Base-by-base conservation (phyloP, 768 basidiomycete species). In the Leccinum incarnatum region DNA sequence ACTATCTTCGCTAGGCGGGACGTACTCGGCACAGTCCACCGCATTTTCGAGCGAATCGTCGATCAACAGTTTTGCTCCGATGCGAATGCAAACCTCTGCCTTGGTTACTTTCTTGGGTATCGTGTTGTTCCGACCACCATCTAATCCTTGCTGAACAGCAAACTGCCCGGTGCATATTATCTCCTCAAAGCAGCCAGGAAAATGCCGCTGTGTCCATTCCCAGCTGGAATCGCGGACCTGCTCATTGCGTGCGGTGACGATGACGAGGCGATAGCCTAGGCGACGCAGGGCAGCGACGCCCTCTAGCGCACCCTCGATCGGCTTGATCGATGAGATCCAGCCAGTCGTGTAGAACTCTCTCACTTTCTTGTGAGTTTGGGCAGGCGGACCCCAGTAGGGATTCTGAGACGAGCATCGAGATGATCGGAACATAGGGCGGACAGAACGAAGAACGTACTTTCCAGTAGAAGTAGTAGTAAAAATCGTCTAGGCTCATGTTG, bases 11-110 rank as follows among this genome's bases (percentile, higher is more conserved):
- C 45, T 59, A n/a, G 53, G 53, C 23, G 67, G 49, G 21, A 57
- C 40, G 55, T 75, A 46, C 32, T 68, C 77, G 0, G 77, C 79
- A 61, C 85, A 86, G 57, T 83, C 79, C 27, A 88, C 62, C 37
- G 87, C 88, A 70, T 93, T 92, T 71, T 93, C 91, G 45, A 86
- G 66, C 6, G 89, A 91, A 74, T 93, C 91, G 71, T 93, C 91
- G 58, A 93, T 84, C 54, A 93, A 75, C 40, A 91, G 68, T 42
- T 79, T 77, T 11, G 90, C 87, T 15, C 79, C 79, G 17, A 92
- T 73, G 58, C 82, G 77, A 34, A 81, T 74, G 67, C 89, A 88
- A 49, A 91, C 83, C 66, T 88, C 83, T n/a, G 87, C 84, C 69
- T 93, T 93, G 59, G 79, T 83, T 50, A 89, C 72, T 65, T 83